Evolutionary conservation across 2,329 filamentous ascomycete species (phyloP).

Genomic region (Fusarium heterosporum): DNA sequence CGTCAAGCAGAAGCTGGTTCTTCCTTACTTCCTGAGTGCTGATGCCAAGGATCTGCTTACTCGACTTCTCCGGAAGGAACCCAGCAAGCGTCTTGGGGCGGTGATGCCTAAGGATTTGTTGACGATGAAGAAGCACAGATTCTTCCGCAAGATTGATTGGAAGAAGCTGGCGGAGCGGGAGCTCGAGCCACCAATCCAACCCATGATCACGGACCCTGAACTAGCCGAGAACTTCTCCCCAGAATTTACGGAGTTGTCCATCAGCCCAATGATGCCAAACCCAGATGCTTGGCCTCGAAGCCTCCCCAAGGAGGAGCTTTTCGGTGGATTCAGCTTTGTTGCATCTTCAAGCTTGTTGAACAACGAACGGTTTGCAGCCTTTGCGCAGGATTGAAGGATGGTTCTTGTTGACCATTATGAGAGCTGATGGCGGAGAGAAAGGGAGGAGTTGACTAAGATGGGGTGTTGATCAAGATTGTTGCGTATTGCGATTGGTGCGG

Average conservation of each 20-base stretch:
- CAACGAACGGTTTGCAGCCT: conserved; percentile 56
- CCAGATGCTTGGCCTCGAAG: conserved; percentile 57
- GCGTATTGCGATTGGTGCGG: conserved; percentile 9
- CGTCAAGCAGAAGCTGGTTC: conserved; percentile 85
- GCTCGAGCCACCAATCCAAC: conserved; percentile 88
- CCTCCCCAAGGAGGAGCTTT: conserved; percentile 65
- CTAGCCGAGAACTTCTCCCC: conserved; percentile 94
- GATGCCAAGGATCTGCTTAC: conserved; percentile 96
- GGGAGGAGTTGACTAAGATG: conserved; percentile 8
- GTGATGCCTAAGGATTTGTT: conserved; percentile 90
- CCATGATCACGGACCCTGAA: conserved; percentile 94
- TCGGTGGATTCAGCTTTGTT: conserved; percentile 74
- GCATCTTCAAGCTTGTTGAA: conserved; percentile 69
- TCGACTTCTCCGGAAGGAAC: conserved; percentile 90
- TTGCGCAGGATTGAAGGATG: conserved; percentile 34
- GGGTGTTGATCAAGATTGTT: conserved; percentile 10
- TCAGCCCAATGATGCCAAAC: conserved; percentile 75
- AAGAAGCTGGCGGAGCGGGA: conserved; percentile 84
- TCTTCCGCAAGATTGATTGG: conserved; percentile 98
- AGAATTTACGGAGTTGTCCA: conserved; percentile 89
- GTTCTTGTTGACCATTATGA: not conserved
- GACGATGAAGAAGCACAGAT: conserved; percentile 90
- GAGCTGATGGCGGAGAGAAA: conserved; percentile 5
- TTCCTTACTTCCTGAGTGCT: conserved; percentile 90
- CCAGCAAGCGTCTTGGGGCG: conserved; percentile 86